A percentile compares a stretch with the other conserved stretches of the same genome.
Evolutionary conservation across 441 rosid genomes (phyloP).

Genomic region (Erodium texanum): DNA sequence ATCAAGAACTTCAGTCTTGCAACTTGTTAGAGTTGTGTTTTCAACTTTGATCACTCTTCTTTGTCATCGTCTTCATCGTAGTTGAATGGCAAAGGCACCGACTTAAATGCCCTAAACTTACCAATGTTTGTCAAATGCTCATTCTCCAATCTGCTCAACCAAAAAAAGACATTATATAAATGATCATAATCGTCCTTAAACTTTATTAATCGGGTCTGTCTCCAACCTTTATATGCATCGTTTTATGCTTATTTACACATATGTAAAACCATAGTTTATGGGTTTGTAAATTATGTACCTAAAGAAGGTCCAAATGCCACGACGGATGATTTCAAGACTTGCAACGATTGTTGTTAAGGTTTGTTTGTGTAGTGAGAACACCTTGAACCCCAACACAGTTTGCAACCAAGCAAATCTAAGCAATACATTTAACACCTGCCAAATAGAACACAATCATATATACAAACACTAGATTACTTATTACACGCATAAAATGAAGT

Average conservation of each 20-base stretch:
- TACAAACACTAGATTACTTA: too few relatives aligned
- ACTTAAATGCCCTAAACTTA: slow-evolving; percentile 8
- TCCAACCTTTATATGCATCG: too few relatives aligned
- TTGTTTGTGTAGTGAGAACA: not conserved
- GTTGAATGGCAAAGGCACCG: not conserved
- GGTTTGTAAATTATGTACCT: not conserved
- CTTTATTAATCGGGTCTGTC: too few relatives aligned
- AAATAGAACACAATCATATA: too few relatives aligned
- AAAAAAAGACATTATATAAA: too few relatives aligned
- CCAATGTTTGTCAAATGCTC: slow-evolving; percentile 8
- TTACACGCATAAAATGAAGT: too few relatives aligned
- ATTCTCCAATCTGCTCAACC: not conserved
- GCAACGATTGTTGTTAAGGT: not conserved
- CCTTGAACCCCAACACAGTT: not conserved
- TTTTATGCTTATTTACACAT: too few relatives aligned
- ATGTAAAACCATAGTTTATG: too few relatives aligned
- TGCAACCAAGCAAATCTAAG: not conserved
- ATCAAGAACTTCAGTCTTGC: too few relatives aligned
- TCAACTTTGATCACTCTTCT: not conserved
- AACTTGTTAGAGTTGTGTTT: too few relatives aligned
- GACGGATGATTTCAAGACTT: not conserved
- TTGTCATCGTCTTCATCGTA: not conserved
- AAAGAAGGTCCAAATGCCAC: too few relatives aligned
- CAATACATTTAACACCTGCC: not conserved
- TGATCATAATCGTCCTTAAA: too few relatives aligned